Conservation (phyloP, 139 green algal species). For the Chlorella sp. region DNA sequence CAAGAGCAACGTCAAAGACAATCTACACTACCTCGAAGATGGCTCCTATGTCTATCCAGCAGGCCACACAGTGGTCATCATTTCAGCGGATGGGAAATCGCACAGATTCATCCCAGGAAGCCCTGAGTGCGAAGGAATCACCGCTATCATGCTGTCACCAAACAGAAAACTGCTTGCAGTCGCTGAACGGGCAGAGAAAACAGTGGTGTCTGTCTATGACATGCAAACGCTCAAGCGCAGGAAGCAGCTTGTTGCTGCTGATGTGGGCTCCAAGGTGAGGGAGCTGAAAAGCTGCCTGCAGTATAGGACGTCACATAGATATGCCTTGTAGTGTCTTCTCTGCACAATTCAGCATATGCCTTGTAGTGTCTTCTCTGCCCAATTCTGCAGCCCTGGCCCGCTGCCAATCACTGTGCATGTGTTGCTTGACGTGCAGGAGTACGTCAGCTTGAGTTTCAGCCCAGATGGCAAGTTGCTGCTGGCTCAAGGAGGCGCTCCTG, state of each 20-base stretch:
- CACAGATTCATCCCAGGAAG: slow-evolving; percentile 64
- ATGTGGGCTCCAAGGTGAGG: slow-evolving; percentile 62
- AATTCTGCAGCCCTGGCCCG: too few species aligned
- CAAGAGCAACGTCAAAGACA: slow-evolving; percentile 52
- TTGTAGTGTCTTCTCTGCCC: too few species aligned
- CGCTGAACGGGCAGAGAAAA: slow-evolving; percentile 70
- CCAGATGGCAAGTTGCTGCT: slow-evolving; percentile 74
- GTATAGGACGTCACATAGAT: too few species aligned
- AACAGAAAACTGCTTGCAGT: slow-evolving; percentile 73
- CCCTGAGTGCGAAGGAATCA: slow-evolving; percentile 67
- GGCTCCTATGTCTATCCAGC: slow-evolving; percentile 64
- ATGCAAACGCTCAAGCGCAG: slow-evolving; percentile 79
- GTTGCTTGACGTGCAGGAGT: too few species aligned
- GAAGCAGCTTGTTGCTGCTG: slow-evolving; percentile 66
- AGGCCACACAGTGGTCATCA: slow-evolving; percentile 74
- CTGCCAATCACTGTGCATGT: too few species aligned
- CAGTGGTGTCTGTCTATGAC: slow-evolving; percentile 79
- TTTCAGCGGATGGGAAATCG: slow-evolving; percentile 48
- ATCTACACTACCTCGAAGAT: slow-evolving; percentile 72
- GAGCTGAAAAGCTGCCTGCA: background rate
- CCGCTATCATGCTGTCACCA: slow-evolving; percentile 58
- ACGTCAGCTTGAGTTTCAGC: slow-evolving; percentile 75
- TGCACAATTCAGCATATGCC: too few species aligned
- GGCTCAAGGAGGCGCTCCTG: slow-evolving; percentile 70
- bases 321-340: too few species aligned